Base-by-base conservation (phyloP, 768 basidiomycete species). In the Suillus ampliporus region DNA sequence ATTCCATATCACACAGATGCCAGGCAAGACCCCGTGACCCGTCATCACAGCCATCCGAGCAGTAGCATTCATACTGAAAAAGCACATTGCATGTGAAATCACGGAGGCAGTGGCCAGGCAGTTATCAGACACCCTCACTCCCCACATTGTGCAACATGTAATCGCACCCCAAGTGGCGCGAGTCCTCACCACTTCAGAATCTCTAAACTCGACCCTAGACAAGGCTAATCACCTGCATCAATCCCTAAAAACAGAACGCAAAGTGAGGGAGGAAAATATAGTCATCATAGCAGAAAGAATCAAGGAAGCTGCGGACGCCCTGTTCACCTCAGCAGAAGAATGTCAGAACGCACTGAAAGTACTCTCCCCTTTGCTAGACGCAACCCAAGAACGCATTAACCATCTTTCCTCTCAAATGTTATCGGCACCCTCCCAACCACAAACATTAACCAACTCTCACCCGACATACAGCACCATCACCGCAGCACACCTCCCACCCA, bases 61-160 rank as follows among this genome's bases (percentile, higher is more conserved):
- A 0, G 51, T 56, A 0, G 63, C 63, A 0, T 64, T 59, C 58
- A 50, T 64, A 3, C 19, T 64, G 5, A 58, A 64, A 46, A 14
- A 38, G 15, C 26, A 63, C 17, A 41, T 43, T 15, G 4, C 34
- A 35, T 35, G 10, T 35, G 34, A 35, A 35, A 35, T 35, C 4
- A 5, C 34, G 6, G 34, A 35, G 10, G 6, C 4, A 1, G 10
- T 10, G 1, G 34, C 34, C 34, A 35, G 10, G 10, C 34, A 35
- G 1, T 10, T 35, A 6, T 8, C 34, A 5, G 34, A 35, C 8
- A 35, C 7, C 4, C 26, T 31, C 6, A 6, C 44, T 1, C 28
- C 50, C 28, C 21, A 31, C 4, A 51, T 43, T 10, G 17, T 10
- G 2, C 35, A 44, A 11, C 57, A 38, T 10, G 44, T 62, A 8